Base-by-base conservation (phyloP, 805 yeast genomes). In the Teunomyces kruisii region DNA sequence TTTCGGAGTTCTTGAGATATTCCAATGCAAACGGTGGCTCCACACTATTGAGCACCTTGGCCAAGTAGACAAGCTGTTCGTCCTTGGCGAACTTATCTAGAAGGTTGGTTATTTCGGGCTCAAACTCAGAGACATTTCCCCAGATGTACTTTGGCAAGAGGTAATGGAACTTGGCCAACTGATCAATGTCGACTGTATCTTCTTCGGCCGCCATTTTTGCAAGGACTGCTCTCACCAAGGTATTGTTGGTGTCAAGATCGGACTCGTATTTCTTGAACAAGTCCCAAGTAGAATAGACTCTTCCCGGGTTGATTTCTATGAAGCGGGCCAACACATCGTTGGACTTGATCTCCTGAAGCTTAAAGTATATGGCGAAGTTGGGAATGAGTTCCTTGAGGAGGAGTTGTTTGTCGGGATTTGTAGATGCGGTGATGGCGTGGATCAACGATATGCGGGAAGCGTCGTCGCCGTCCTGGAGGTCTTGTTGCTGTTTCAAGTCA, bases 211-310 rank as follows among this genome's bases (percentile, higher is more conserved):
- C 15, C 38, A 35, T n/a, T n/a, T 35, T 35, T 4, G 26, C n/a
- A 7, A 35, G 9, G n/a, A 22, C 38, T 9, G 26, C 16, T 8
- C 22, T 19, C 12, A 22, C 38, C 38, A 35, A 35, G 10, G 14
- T 19, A 3, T 52, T 59, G 36, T 67, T 57, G 3, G 50, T 51
- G 4, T 44, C 48, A 2, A 42, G 40, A 6, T 48, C 32, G 6
- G 31, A 32, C 4, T 42, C 35, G 29, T 43, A 28, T 9, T 65
- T 65, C 9, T 59, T 50, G 43, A 71, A 72, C 9, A 79, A 52
- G 42, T 79, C 81, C 72, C 76, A 70, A 13, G 81, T 70, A n/a
- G 68, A 59, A 40, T 63, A 62, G 1, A 74, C 83, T 45, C 85
- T 62, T 9, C 83, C 84, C 2, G 83, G 82, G 49, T 80, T 80